Evolutionary conservation across 306 rosid species (phyloP).

Genomic region (Lathyrus aphaca): DNA sequence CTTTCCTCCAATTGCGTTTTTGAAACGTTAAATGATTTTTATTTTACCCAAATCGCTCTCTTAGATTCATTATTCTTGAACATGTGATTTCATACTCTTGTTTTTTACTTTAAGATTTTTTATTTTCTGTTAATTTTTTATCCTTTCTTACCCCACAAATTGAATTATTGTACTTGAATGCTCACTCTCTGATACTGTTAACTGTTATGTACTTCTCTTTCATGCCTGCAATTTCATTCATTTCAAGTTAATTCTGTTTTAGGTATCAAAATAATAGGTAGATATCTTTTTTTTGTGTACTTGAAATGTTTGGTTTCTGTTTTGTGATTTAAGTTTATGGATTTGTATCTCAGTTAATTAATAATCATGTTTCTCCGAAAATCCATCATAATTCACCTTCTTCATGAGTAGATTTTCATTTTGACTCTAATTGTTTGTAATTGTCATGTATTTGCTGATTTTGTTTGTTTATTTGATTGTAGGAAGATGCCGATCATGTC

Average conservation of each 20-base stretch:
- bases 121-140: no score
- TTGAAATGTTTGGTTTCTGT: constrained; percentile 8
- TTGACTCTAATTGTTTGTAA: neutral
- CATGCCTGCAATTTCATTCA: constrained; percentile 8
- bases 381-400: neutral
- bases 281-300: constrained; percentile 17
- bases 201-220: constrained; percentile 12
- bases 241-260: constrained; percentile 15
- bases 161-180: neutral
- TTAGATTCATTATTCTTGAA: constrained; percentile 24
- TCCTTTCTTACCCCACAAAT: no score
- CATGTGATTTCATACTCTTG: constrained; percentile 37
- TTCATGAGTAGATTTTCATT: neutral
- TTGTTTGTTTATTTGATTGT: neutral
- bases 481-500: constrained; percentile 7
- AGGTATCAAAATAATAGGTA: constrained; percentile 18
- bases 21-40: constrained; percentile 27
- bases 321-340: neutral
- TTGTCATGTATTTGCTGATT: neutral
- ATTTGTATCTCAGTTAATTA: neutral
- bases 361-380: no score
- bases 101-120: neutral
- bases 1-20: constrained; percentile 21
- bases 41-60: constrained; percentile 33
- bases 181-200: neutral